Percentiles rank a stretch among this genome's conserved stretches.
Conservation (phyloP, 441 rosid species). For the Sinapis alba region DNA sequence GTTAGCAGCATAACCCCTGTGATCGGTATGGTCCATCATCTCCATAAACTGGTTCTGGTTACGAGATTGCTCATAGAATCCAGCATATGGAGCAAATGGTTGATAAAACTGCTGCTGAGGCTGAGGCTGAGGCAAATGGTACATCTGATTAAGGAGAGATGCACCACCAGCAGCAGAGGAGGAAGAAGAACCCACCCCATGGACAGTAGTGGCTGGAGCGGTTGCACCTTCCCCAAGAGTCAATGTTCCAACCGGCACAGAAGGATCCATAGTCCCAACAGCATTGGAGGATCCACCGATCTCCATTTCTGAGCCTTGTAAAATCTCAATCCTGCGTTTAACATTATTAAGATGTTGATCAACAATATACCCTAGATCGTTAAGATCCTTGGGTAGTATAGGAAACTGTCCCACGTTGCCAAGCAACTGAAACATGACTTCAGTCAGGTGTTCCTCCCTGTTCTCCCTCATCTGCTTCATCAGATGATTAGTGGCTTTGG, state of each 20-base stretch:
- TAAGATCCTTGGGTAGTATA: not conserved
- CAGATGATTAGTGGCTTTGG: conserved; percentile 42
- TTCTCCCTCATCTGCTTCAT: conserved; percentile 51
- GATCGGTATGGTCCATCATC: conserved; percentile 6
- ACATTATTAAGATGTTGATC: conserved; percentile 19
- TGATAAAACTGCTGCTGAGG: not conserved
- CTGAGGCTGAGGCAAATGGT: not conserved
- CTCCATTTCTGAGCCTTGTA: not conserved
- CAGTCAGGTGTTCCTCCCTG: conserved; percentile 48
- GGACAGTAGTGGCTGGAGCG: not conserved
- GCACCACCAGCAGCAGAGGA: not conserved
- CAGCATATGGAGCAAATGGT: not conserved
- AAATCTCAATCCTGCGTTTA: conserved; percentile 2
- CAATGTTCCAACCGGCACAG: not conserved
- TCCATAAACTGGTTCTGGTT: conserved; percentile 17
- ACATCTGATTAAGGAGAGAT: not conserved
- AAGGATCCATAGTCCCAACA: not conserved
- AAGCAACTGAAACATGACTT: conserved; percentile 45
- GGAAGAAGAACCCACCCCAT: conserved; percentile 23
- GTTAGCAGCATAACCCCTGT: not conserved
- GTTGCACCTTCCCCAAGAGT: not conserved
- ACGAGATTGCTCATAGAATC: not conserved
- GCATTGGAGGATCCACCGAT: conserved; percentile 20
- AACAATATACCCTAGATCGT: conserved; percentile 45
- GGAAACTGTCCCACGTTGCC: too few relatives aligned